These are phyloP conservation scores for Yamadazyma songkhlaensis DNA, from an alignment of 1,139 yeast species.

Conservation along the genomic window DNA sequence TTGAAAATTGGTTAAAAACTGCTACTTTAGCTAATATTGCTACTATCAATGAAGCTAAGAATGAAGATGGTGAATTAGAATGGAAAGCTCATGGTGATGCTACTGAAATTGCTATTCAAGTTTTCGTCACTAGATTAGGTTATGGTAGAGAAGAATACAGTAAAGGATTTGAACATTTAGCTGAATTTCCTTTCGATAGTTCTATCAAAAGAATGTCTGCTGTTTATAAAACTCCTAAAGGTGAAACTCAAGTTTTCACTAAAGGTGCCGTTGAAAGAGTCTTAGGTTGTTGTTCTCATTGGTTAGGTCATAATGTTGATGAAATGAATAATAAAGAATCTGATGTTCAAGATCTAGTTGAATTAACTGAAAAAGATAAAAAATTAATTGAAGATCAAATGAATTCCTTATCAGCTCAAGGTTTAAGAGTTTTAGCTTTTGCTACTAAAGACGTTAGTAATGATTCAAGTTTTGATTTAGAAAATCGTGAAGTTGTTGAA, in stretches of 20 bases:
- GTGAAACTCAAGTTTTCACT: constrained; percentile 45
- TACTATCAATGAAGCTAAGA: constrained; percentile 42
- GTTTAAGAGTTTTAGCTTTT: constrained; percentile 73
- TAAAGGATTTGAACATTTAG: constrained; percentile 41
- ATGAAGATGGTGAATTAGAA: constrained; percentile 32
- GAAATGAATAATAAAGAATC: constrained; percentile 10
- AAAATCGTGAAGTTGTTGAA: constrained; percentile 54
- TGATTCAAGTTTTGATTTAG: constrained; percentile 18
- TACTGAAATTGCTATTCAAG: constrained; percentile 80
- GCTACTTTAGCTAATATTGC: constrained; percentile 79
- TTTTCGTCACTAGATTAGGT: constrained; percentile 58
- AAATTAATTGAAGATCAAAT: constrained; percentile 52
- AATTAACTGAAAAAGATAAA: constrained; percentile 43
- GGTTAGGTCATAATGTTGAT: constrained; percentile 40
- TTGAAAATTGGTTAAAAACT: constrained; percentile 50
- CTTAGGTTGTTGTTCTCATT: constrained; percentile 52
- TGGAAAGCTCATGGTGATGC: constrained; percentile 88
- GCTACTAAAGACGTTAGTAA: constrained; percentile 39
- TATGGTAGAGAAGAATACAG: constrained; percentile 43
- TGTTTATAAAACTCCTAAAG: constrained; percentile 39
- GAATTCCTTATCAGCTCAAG: constrained; percentile 62
- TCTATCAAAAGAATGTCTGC: constrained; percentile 74
- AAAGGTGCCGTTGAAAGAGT: constrained; percentile 84
- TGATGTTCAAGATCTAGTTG: constrained; percentile 20
- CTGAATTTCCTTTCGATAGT: constrained; percentile 78